Conservation (phyloP, 140 eudicot genomes). For the Cichorium intybus region DNA sequence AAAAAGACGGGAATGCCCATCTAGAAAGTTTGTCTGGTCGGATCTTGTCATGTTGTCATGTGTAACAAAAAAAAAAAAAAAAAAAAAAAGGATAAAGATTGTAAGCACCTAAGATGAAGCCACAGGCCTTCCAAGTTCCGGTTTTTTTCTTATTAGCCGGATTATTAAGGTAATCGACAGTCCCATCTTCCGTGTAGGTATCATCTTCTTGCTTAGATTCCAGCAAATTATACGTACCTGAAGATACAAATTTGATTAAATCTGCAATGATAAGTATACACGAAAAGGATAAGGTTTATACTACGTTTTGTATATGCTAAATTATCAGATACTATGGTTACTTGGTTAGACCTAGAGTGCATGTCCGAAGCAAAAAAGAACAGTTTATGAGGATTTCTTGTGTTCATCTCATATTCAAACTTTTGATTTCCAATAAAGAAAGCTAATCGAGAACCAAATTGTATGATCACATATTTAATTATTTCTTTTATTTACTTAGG, state of each 20-base stretch:
- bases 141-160: constrained; percentile 59
- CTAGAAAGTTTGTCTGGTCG: too few relatives aligned
- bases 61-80: background rate
- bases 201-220: constrained; percentile 41
- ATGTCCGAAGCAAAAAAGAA: background rate
- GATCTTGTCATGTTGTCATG: too few relatives aligned
- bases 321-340: background rate
- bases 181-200: constrained; percentile 55
- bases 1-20: too few relatives aligned
- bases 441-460: background rate
- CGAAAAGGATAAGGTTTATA: too few relatives aligned
- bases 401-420: constrained; percentile 1
- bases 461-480: background rate
- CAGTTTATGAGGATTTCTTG: background rate
- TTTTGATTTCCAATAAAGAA: constrained; percentile 1
- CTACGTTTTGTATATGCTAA: too few relatives aligned
- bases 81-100: background rate
- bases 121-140: constrained; percentile 72
- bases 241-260: background rate
- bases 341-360: background rate
- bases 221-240: constrained; percentile 26
- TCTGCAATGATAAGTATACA: too few relatives aligned
- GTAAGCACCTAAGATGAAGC: constrained; percentile 56
- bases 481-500: background rate
- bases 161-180: constrained; percentile 50